Evolutionary conservation across 2,329 filamentous ascomycete species (phyloP).

Genomic region (Aspergillus awamori): DNA sequence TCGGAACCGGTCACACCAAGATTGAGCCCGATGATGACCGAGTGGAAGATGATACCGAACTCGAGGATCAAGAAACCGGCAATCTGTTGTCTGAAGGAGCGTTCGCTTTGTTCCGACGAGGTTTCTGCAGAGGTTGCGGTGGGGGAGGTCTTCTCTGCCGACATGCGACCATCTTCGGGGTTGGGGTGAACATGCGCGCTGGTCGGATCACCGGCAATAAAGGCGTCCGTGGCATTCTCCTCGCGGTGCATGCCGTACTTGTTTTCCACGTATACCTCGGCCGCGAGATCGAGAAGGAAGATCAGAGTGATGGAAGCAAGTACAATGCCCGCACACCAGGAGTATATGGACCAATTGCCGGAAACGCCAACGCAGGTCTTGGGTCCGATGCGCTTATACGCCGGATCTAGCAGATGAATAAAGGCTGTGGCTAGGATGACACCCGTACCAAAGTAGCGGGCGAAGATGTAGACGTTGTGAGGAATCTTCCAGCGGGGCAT

Average conservation of each 20-base stretch:
- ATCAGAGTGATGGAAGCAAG: slow-evolving; percentile 12
- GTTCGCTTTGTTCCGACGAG: slow-evolving; percentile 22
- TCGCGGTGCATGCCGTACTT: slow-evolving; percentile 47
- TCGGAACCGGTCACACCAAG: slow-evolving; percentile 61
- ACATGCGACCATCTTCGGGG: neutral
- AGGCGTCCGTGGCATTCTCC: slow-evolving; percentile 13
- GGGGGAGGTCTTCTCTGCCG: neutral
- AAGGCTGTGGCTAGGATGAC: slow-evolving; percentile 21
- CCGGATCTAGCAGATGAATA: slow-evolving; percentile 19
- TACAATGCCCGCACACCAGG: slow-evolving; percentile 18
- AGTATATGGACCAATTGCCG: slow-evolving; percentile 17
- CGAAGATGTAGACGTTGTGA: slow-evolving; percentile 16
- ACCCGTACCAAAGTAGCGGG: slow-evolving; percentile 19
- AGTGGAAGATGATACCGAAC: slow-evolving; percentile 66
- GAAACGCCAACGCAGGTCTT: slow-evolving; percentile 18
- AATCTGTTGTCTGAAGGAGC: slow-evolving; percentile 40
- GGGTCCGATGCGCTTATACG: slow-evolving; percentile 18
- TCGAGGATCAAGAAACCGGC: slow-evolving; percentile 54
- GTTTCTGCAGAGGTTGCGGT: slow-evolving; percentile 4
- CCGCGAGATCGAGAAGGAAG: slow-evolving; percentile 46
- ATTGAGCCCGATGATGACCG: slow-evolving; percentile 65
- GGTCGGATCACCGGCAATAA: neutral
- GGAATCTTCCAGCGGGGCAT: slow-evolving; percentile 14
- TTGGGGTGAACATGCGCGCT: neutral
- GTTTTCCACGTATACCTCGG: slow-evolving; percentile 54